Base-by-base conservation (phyloP, 306 rosid genomes). In the Oxytropis ochrocephala region DNA sequence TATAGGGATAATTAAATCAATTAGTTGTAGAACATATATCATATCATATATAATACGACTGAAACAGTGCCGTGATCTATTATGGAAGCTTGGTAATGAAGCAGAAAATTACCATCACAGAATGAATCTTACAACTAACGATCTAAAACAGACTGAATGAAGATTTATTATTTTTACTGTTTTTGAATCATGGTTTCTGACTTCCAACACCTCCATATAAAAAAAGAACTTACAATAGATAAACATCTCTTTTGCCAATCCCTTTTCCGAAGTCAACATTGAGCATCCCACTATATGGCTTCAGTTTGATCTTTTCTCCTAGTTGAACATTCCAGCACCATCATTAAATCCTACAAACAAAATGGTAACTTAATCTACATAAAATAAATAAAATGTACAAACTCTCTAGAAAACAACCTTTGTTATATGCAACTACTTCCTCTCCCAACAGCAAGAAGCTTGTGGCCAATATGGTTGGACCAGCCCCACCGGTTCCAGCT, bases 401-500 rank as follows among this genome's bases (percentile, higher is more conserved):
- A 56, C 17, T 66, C 48, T 24, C 38, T 55, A 42, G 80, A 67
- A 7, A 75, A 73, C 64, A 69, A 88, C 97, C 98, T 85, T 88
- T 90, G 82, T 75, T 86, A 79, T 85, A 93, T 5, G 96, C 98
- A 76, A 85, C 81, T 66, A 93, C 97, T 82, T 93, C 97, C 82
- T 93, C 98, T 74, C 98, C 98, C 65, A 93, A 85, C 56, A 93
- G 80, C 69, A 93, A 79, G 84, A 93, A 93, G 63, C 98, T 93
- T 43, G 98, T 90, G 32, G 96, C 91, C 64, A 90, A 83, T 81
- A 90, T 86, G 32, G 98, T 90, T 51, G 98, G 98, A 76, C 97
- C 97, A 50, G 96, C 97, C 64, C 98, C 98, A 42, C 98, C 98
- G 53, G 89, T 86, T 70, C 98, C 98, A 57, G 92, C 98, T 56